phyloP scores from a whole-genome alignment of 139 green algal species.

The Chlorella sp. region DNA sequence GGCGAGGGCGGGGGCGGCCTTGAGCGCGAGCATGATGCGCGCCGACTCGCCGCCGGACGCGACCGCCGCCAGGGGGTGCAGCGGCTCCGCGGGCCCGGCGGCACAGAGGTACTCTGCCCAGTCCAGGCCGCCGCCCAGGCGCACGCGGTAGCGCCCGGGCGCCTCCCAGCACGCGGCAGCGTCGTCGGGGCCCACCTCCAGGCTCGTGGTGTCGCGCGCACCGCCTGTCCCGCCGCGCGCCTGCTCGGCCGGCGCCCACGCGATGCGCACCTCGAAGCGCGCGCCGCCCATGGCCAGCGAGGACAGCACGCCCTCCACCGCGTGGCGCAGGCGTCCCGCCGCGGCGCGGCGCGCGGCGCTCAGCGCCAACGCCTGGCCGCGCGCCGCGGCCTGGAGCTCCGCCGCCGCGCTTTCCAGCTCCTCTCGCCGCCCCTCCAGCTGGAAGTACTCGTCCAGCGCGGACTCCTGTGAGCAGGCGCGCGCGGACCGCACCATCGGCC shows the following conservation, averaged over 20 bases:
- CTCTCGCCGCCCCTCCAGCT: constrained; percentile 45
- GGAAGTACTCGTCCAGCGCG: constrained; percentile 58
- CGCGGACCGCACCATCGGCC: no score
- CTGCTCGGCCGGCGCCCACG: constrained; percentile 37
- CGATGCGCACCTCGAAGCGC: constrained; percentile 73
- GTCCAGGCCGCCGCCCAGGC: constrained; percentile 22
- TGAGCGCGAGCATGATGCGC: constrained; percentile 85
- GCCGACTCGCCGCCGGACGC: constrained; percentile 80
- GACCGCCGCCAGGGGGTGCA: constrained; percentile 67
- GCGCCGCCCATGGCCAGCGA: constrained; percentile 71
- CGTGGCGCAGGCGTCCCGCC: constrained; percentile 46
- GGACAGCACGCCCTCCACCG: constrained; percentile 64
- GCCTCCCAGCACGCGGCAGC: constrained; percentile 2
- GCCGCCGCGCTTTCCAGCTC: constrained; percentile 28
- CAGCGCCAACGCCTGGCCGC: constrained; percentile 23
- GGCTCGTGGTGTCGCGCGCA: not conserved
- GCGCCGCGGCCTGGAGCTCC: constrained; percentile 3
- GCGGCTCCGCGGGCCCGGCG: constrained; percentile 72
- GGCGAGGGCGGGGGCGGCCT: constrained; percentile 63
- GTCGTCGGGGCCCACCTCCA: not conserved
- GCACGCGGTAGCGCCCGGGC: constrained; percentile 9
- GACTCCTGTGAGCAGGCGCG: constrained; percentile 3
- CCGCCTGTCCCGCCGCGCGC: not conserved
- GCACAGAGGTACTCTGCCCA: constrained; percentile 72
- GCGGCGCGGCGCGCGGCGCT: constrained; percentile 44